Evolutionary conservation across 768 basidiomycete species (phyloP), one percentile per base, ranked within the genome.

Genomic region (Daedalea quercina): DNA sequence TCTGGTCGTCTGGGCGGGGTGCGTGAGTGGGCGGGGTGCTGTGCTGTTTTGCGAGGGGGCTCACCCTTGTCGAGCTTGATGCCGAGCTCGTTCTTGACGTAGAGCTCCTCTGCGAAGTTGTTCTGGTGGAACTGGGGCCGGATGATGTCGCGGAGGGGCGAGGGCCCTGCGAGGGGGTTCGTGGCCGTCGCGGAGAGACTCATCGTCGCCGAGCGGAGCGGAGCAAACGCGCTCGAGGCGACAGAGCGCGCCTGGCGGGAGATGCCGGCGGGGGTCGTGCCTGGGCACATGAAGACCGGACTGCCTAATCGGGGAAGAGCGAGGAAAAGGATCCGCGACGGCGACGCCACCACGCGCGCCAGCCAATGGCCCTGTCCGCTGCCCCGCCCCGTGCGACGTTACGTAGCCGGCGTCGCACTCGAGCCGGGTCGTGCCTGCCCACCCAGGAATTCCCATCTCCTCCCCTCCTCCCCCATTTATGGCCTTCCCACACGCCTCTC

Each of bases 121-220:
- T 93, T 90, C 68, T 97, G 94, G 69, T 96, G 93, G 65, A 96
- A 94, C 63, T 95, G 93, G 1, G 94, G 94, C 57, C 84, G 70
- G 45, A 97, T 76, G 55, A 91, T 72, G 68, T 91, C 89, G 51
- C 65, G 61, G 43, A 71, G 54, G 28, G 56, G 56, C 13, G 68
- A 64, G 15, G 70, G 70, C 44, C 60, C 65, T 47, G 60, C 59
- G 28, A 72, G 64, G 11, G 68, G 65, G 54, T 64, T 63, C 41
- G 60, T 45, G 26, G 52, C 51, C 9, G 58, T 51, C 31, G 59
- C 50, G 51, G 56, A 51, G 55, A 60, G 24, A 22, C 40, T 57
- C 54, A 56, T 53, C 37, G 19, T 40, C 37, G 37, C 37, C 17
- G 37, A 19, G 13, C 19, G 6, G 28, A 4, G 28, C 28, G 28